Conservation (phyloP, 2,329 filamentous ascomycete genomes). For the Pseudogymnoascus pannorum region DNA sequence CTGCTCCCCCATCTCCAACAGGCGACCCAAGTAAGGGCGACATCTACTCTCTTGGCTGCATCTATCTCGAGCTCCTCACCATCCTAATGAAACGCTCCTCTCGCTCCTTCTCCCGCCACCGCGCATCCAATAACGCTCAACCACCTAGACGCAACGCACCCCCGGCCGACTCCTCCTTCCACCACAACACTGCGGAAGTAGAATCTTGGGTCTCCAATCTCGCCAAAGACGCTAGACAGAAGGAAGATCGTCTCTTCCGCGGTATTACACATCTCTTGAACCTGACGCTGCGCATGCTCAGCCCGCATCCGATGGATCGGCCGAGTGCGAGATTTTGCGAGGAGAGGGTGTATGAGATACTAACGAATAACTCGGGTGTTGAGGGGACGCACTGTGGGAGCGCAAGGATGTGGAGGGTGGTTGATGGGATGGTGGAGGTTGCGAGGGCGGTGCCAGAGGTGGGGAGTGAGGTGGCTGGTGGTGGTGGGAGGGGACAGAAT, state of each 20-base stretch:
- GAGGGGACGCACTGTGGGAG: slow-evolving; percentile 41
- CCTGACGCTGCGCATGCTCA: slow-evolving; percentile 48
- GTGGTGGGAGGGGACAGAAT: not conserved
- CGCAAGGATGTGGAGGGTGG: slow-evolving; percentile 38
- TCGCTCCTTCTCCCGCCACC: slow-evolving; percentile 58
- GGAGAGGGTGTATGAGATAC: slow-evolving; percentile 43
- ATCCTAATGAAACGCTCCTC: slow-evolving; percentile 62
- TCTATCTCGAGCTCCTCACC: slow-evolving; percentile 64
- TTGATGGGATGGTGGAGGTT: slow-evolving; percentile 21
- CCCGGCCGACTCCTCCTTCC: slow-evolving; percentile 59
- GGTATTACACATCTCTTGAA: slow-evolving; percentile 47
- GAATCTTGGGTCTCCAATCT: slow-evolving; percentile 59
- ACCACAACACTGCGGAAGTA: slow-evolving; percentile 61
- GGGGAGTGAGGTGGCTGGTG: not conserved
- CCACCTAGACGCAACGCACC: slow-evolving; percentile 27
- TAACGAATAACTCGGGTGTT: slow-evolving; percentile 42
- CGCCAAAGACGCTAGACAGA: slow-evolving; percentile 48
- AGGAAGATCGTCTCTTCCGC: slow-evolving; percentile 39
- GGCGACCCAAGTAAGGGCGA: slow-evolving; percentile 54
- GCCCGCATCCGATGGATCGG: slow-evolving; percentile 43
- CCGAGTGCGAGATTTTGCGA: slow-evolving; percentile 47
- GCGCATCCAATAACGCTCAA: slow-evolving; percentile 25
- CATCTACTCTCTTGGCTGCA: slow-evolving; percentile 65
- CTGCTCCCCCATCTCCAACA: slow-evolving; percentile 32
- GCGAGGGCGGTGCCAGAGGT: not conserved